phyloP scores from a whole-genome alignment of 2,329 filamentous ascomycete species.

The Calonectria pseudoturangicola region DNA sequence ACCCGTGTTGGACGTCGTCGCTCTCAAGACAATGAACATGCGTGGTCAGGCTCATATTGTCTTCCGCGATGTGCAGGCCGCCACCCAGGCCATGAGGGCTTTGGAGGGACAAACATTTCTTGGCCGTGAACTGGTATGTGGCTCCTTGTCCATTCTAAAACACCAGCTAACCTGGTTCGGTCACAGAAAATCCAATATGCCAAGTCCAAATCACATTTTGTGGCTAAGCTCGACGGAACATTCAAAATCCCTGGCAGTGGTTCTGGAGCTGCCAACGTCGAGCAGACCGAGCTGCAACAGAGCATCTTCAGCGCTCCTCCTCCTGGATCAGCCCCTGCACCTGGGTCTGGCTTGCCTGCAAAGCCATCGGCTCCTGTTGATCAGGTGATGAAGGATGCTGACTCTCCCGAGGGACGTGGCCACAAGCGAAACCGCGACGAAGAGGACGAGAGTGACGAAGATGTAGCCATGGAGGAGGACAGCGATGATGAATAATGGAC shows the following conservation, averaged over 20 bases:
- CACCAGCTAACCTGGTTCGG: conserved; percentile 34
- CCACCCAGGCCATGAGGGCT: conserved; percentile 93
- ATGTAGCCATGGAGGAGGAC: conserved; percentile 81
- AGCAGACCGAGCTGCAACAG: conserved; percentile 84
- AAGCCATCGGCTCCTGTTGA: conserved; percentile 70
- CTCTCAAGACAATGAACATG: conserved; percentile 93
- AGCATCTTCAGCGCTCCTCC: conserved; percentile 85
- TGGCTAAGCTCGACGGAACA: conserved; percentile 94
- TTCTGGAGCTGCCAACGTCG: conserved; percentile 72
- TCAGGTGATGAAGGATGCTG: conserved; percentile 69
- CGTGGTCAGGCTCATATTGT: conserved; percentile 96
- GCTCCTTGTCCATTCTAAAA: not conserved
- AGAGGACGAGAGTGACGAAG: conserved; percentile 80
- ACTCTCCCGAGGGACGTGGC: conserved; percentile 73
- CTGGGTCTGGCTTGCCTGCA: conserved; percentile 64
- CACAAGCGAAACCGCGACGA: conserved; percentile 83
- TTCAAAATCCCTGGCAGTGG: conserved; percentile 80
- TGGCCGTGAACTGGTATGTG: conserved; percentile 86
- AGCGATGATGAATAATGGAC: conserved; percentile 80
- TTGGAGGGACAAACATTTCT: conserved; percentile 91
- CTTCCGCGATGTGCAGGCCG: conserved; percentile 91
- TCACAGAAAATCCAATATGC: conserved; percentile 91
- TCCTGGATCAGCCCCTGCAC: conserved; percentile 68
- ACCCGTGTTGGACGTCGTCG: conserved; percentile 92
- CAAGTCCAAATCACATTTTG: conserved; percentile 89